Evolutionary conservation across 1,284 basidiomycete genomes (phyloP), one percentile per base, ranked within the genome.

Genomic region (Ustilago cynodontis): DNA sequence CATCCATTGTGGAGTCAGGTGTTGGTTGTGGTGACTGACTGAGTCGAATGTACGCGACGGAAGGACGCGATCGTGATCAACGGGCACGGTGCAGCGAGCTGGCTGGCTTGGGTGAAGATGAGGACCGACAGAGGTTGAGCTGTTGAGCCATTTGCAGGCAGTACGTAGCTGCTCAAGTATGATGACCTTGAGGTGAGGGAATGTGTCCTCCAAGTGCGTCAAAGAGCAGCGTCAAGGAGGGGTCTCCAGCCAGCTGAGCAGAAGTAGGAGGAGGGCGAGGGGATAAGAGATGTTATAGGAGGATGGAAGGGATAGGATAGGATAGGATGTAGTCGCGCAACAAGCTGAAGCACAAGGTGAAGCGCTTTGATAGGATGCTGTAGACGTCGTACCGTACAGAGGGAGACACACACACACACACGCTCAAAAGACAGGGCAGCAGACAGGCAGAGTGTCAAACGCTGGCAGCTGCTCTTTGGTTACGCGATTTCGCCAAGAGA

Each of bases 401-500:
- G 52, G 33, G 52, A 54, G 52, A n/a, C n/a, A n/a, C n/a, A n/a
- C n/a, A n/a, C n/a, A n/a, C n/a, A n/a, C n/a, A n/a, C n/a, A n/a
- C n/a, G n/a, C n/a, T n/a, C n/a, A n/a, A n/a, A n/a, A n/a, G n/a
- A n/a, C 35, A 37, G 8, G 13, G 39, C 39, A 20, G 13, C n/a
- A 20, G 13, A 16, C 22, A 16, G 47, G 47, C 47, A 14, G n/a
- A n/a, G n/a, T n/a, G n/a, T n/a, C n/a, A n/a, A n/a, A n/a, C n/a
- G n/a, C n/a, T 45, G 55, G 28, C 55, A 33, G 55, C 20, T 35
- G 28, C n/a, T n/a, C n/a, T 35, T 28, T n/a, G 29, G 29, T 26
- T n/a, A 57, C 55, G 55, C 55, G 55, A 57, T 45, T 57, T 57
- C 55, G 55, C 55, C 43, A 57, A 57, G 55, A 33, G 52, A 20